A percentile compares a stretch with the other conserved stretches of the same genome.
Evolutionary conservation across 1,284 basidiomycete genomes (phyloP).

Genomic region (Rhodotorula glutinis): DNA sequence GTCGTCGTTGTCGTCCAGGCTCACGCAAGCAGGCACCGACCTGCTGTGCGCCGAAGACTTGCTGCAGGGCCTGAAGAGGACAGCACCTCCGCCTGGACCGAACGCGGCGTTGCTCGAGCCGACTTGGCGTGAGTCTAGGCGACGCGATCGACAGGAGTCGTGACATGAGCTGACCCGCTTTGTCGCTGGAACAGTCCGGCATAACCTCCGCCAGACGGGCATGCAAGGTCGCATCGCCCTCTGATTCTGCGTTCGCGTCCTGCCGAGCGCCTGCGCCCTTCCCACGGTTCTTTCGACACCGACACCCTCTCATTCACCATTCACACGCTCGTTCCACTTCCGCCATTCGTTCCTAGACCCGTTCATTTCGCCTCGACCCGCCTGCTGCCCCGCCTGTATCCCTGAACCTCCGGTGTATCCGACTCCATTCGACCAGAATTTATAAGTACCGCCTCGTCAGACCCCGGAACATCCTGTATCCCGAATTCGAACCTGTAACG

Average conservation of each 20-base stretch:
- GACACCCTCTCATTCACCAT: no score
- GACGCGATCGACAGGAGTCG: no score
- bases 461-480: no score
- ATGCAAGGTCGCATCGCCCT: slow-evolving; percentile 9
- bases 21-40: neutral
- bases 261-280: no score
- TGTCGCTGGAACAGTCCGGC: neutral
- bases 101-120: slow-evolving; percentile 1
- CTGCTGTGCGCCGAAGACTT: neutral
- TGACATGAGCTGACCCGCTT: neutral
- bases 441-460: no score
- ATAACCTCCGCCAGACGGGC: neutral
- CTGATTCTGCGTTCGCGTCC: neutral
- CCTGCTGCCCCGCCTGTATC: no score
- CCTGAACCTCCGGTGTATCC: no score
- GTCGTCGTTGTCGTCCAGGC: neutral
- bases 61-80: neutral
- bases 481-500: no score
- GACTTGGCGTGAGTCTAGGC: slow-evolving; percentile 4
- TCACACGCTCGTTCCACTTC: no score
- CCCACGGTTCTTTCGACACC: neutral
- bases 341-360: no score
- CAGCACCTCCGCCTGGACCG: neutral
- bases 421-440: no score
- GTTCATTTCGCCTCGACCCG: no score